These are phyloP conservation scores for Auriscalpium vulgare DNA, from an alignment of 768 basidiomycete genomes.

Conservation along the genomic window DNA sequence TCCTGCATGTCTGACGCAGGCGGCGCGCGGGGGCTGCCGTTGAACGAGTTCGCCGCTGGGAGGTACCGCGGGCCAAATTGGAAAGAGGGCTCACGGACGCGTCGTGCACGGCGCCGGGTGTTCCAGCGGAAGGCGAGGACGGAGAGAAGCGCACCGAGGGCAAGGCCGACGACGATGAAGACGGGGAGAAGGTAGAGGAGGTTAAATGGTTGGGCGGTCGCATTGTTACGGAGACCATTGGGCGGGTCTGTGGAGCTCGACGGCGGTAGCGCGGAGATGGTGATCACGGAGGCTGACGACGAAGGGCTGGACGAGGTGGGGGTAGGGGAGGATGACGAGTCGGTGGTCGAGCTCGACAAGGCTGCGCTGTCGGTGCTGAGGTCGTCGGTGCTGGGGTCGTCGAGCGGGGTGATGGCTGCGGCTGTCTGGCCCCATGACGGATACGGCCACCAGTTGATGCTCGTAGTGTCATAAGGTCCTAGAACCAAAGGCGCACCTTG, in stretches of 20 bases:
- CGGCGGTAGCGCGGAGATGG: constrained; percentile 22
- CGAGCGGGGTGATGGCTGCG: neutral
- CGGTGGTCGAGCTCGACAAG: neutral
- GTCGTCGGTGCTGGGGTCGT: neutral
- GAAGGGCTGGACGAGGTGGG: neutral
- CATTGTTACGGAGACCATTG: constrained; percentile 3
- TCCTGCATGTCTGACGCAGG: neutral
- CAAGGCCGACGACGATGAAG: constrained; percentile 20
- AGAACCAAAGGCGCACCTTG: neutral
- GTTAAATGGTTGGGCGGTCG: constrained; percentile 14
- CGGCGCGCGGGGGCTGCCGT: neutral
- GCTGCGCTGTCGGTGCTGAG: neutral
- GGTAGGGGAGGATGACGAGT: neutral
- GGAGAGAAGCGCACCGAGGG: constrained; percentile 16
- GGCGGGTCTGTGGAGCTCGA: constrained; percentile 4
- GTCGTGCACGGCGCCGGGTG: constrained; percentile 1
- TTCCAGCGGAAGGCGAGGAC: constrained; percentile 17
- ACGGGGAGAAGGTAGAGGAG: constrained; percentile 22
- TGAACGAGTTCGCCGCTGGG: neutral
- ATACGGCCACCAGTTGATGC: constrained; percentile 28
- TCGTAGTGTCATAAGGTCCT: constrained; percentile 11
- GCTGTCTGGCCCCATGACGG: constrained; percentile 19
- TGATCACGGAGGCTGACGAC: constrained; percentile 5
- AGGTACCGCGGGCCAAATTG: constrained; percentile 23
- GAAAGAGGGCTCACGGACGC: constrained; percentile 4